Evolutionary conservation across 495 filamentous ascomycete genomes (phyloP), one percentile per base, ranked within the genome.

Genomic region (Neurospora sp.): DNA sequence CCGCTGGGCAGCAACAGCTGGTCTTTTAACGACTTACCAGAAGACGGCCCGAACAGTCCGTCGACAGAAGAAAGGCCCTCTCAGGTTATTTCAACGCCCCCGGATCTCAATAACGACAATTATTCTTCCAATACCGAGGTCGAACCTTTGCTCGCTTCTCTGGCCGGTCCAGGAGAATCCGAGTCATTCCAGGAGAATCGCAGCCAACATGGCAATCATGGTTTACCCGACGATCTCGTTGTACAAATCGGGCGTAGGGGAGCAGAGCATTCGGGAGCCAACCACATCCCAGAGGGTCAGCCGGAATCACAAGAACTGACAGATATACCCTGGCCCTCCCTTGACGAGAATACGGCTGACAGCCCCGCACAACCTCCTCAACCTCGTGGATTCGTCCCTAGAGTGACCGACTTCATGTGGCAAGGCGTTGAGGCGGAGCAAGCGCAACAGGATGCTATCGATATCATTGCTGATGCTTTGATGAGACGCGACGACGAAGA

Each of bases 401-500:
- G 77, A 2, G 76, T 87, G 10, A 78, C 84, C n/a, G 83, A 87
- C 69, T 87, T 87, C 72, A 87, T 87, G 85, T 86, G 81, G 81
- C 79, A 70, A 11, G 74, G 75, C 6, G 71, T 81, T 5, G 81
- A 86, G 44, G 77, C 66, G 18, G 75, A 81, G 20, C 77, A 82
- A 70, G 82, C 81, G 2, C 80, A 75, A 2, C 82, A 85, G 38
- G 79, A 83, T 12, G 79, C 73, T 14, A 70, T 74, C 1, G 72
- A 73, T 35, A 69, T 73, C 69, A 27, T 31, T 3, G 39, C 78
- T 0, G 85, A 83, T 41, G 82, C 79, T 6, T 82, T 82, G 35
- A 80, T 66, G 12, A 35, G 54, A 18, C 54, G 54, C 14, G 54
- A 54, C 8, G 73, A 75, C 11, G 44, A 80, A 9, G 81, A 85